Base-by-base conservation (phyloP, 306 rosid genomes). In the Psophocarpus tetragonolobus region DNA sequence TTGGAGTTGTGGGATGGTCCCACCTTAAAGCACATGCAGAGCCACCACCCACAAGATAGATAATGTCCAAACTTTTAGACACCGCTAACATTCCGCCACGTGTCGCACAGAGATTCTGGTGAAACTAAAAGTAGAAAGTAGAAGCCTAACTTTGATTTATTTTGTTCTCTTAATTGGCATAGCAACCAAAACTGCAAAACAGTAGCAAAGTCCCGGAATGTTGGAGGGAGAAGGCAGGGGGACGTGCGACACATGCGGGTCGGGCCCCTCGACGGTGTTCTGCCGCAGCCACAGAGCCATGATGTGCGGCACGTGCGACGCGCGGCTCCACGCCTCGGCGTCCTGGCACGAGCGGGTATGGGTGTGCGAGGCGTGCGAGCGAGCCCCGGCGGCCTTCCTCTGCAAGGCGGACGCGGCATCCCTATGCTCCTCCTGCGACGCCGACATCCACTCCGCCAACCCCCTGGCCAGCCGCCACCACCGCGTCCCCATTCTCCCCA, bases 401-500 rank as follows among this genome's bases (percentile, higher is more conserved):
- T 95, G 98, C 85, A 95, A 92, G 66, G 98, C 98, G 0, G 98
- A 95, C 48, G 93, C 96, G 0, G 98, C 98, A 0, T 95, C 98
- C 0, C 98, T 95, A 14, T 95, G 98, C 68, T 15, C 87, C 9
- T 27, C 92, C 12, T 95, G 98, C 76, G 98, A 95, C 45, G 92
- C 93, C 0, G 97, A 89, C 24, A 89, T 92, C 84, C 98, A 95
- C 85, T 87, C 98, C 1, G 97, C 98, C 5, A 95, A 95, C 63
- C 97, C 97, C 0, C 91, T 95, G 0, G 97, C 98, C 3, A 71
- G 96, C 81, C 98, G 98, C 33, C 98, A 95, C 88, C 97, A 91
- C 48, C 97, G 98, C 0, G 95, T 92, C 11, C 93, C 97, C 7
- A 84, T 94, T 18, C 84, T 81, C 8, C 92, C 90, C 17, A 81